Evolutionary conservation across 805 yeast species (phyloP), one percentile per base, ranked within the genome.

Genomic region (Brettanomyces bruxellensis): DNA sequence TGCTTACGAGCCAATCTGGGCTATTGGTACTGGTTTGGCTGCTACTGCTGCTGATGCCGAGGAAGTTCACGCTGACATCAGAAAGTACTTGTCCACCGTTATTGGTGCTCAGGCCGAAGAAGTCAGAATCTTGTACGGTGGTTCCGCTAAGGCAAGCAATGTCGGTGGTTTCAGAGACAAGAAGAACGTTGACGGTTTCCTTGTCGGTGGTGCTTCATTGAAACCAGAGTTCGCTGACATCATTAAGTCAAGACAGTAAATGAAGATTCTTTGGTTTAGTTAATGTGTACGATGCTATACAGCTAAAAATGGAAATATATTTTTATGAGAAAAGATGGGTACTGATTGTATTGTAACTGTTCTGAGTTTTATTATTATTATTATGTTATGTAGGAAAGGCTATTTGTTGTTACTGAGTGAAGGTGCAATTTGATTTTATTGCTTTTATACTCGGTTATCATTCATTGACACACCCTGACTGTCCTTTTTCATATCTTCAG

Each of bases 1-100:
- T 68, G 99, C 99, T 63, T 93, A 93, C 75, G 99, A 93, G 76
- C 99, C 99, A 61, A 96, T 93, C 58, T 93, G 99, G 99, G 99
- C 99, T 61, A 93, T 93, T 61, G 99, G 99, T 69, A 90, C 98
- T 59, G 99, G 99, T 66, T 81, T 93, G 65, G 96, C 98, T 61
- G 98, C 99, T 52, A 93, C 99, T 59, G 89, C 99, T 58, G 86
- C 85, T 57, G 99, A 93, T 67, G 99, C 99, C 58, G 96, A 93
- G 76, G 88, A 83, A 57, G 87, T 93, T 63, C 99, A 93, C 76
- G 78, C 78, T 66, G 77, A 76, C 58, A 87, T 93, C 73, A 86
- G 99, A 78, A 78, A 71, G 52, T 89, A 78, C 78, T 78, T 93
- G 68, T 73, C 79, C 58, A 71, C 76, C 61, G 79, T 83, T 68